Percentiles rank a stretch among this genome's conserved stretches.
Conservation (phyloP, 2,329 filamentous ascomycete species). For the Ophiostoma quercus region DNA sequence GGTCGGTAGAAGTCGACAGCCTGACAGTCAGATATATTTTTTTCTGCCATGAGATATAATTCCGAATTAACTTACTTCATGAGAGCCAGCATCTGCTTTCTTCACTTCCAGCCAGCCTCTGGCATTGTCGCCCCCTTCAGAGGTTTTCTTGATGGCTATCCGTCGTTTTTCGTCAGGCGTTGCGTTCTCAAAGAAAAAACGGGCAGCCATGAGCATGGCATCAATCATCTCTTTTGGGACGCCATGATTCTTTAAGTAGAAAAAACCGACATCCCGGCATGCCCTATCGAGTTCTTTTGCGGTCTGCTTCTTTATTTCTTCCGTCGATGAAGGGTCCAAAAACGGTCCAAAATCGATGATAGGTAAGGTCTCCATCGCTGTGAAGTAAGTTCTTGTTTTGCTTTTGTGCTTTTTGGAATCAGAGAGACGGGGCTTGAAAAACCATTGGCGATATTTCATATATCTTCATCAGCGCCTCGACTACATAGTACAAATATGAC, state of each 20-base stretch:
- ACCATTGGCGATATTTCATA: not conserved
- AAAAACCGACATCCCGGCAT: not conserved
- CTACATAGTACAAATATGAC: not conserved
- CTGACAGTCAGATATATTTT: not conserved
- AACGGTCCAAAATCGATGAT: slow-evolving; percentile 9
- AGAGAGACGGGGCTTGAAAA: not conserved
- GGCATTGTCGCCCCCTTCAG: not conserved
- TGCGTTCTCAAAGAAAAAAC: slow-evolving; percentile 7
- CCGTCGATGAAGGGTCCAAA: not conserved
- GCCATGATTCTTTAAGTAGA: slow-evolving; percentile 2
- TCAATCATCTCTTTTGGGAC: slow-evolving; percentile 3
- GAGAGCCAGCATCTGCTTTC: not conserved
- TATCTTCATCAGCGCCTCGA: not conserved
- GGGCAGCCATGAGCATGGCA: not conserved
- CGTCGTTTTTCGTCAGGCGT: not conserved
- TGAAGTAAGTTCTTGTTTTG: not conserved
- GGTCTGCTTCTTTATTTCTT: not conserved
- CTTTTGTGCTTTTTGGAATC: not conserved
- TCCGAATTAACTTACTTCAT: not conserved
- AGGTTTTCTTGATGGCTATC: not conserved
- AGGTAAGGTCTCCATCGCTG: not conserved
- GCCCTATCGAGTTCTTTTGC: not conserved
- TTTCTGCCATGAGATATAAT: not conserved
- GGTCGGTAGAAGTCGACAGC: slow-evolving; percentile 9
- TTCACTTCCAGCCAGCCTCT: slow-evolving; percentile 4